phyloP scores from a whole-genome alignment of 305 asterid genomes.

The Fraxinus paxiana region DNA sequence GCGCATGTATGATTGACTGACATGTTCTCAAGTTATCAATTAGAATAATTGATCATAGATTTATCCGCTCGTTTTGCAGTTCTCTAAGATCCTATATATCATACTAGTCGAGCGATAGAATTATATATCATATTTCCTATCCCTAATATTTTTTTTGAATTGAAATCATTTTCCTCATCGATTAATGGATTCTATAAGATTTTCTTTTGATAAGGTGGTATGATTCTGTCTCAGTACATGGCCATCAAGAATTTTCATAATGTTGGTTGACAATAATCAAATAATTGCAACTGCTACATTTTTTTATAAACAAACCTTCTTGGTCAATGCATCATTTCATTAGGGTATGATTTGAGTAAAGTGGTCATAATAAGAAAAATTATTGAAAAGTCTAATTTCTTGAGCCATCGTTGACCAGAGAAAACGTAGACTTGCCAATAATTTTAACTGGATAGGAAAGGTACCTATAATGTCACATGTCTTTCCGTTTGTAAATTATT shows the following conservation, averaged over 20 bases:
- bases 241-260: background rate
- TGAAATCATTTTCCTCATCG: background rate
- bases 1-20: slow-evolving; percentile 42
- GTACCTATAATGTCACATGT: background rate
- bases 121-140: background rate
- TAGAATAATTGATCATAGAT: slow-evolving; percentile 23
- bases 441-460: background rate
- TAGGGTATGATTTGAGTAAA: background rate
- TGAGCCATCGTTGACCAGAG: background rate
- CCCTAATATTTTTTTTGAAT: background rate
- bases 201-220: background rate
- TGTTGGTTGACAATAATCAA: background rate
- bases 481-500: background rate
- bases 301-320: background rate
- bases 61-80: slow-evolving; percentile 5
- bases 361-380: background rate
- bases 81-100: background rate
- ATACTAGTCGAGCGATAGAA: background rate
- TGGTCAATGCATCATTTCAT: background rate
- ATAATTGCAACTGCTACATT: background rate
- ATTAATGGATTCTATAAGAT: background rate
- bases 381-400: background rate
- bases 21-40: slow-evolving; percentile 27
- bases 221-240: background rate
- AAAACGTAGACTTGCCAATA: background rate